Conservation (phyloP, 2,329 filamentous ascomycete species). For the Mollisiaceae sp. region DNA sequence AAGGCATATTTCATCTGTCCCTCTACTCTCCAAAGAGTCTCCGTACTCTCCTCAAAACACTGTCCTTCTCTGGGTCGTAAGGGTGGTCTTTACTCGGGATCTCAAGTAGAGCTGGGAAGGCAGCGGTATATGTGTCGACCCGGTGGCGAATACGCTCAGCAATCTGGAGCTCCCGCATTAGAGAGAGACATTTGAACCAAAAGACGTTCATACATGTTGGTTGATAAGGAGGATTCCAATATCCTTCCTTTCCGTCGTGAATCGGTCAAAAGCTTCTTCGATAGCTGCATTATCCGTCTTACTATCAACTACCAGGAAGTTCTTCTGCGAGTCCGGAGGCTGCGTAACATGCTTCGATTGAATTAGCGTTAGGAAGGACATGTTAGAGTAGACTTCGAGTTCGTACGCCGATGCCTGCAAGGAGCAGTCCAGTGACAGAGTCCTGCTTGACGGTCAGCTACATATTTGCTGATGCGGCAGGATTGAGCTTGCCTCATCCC, state of each 20-base stretch:
- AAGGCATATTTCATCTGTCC: conserved; percentile 7
- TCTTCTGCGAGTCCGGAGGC: conserved; percentile 89
- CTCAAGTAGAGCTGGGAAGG: conserved; percentile 94
- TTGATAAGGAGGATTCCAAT: conserved; percentile 97
- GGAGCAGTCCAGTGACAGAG: conserved; percentile 92
- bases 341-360: conserved; percentile 79
- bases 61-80: conserved; percentile 99
- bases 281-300: conserved; percentile 92
- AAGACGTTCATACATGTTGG: conserved; percentile 74
- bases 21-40: conserved; percentile 72
- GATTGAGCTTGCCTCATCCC: conserved; percentile 76
- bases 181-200: not conserved
- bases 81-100: conserved; percentile 99
- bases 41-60: conserved; percentile 86
- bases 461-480: not conserved
- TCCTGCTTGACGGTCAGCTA: conserved; percentile 60
- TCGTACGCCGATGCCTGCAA: conserved; percentile 91
- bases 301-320: conserved; percentile 93
- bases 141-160: conserved; percentile 91
- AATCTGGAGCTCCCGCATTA: conserved; percentile 60
- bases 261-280: conserved; percentile 86
- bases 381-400: not conserved
- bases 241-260: conserved; percentile 90
- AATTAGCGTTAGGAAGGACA: conserved; percentile 59
- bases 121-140: conserved; percentile 89